Percentiles rank a stretch among this genome's conserved stretches.
Conservation (phyloP, 2,329 filamentous ascomycete species). For the Zelopaecilomyces penicillatus region DNA sequence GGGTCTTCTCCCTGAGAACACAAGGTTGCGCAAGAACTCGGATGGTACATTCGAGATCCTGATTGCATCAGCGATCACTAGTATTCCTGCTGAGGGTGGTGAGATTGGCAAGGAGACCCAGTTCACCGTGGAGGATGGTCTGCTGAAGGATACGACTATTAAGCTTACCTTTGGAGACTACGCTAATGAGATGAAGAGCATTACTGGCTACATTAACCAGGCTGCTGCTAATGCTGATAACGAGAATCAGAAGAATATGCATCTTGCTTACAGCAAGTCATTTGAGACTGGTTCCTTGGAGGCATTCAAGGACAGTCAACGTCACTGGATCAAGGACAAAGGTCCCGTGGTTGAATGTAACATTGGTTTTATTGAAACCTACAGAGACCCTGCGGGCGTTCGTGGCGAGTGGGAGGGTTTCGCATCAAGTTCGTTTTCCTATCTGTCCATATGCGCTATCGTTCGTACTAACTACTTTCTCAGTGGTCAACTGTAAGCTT, state of each 20-base stretch:
- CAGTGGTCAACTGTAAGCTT: conserved; percentile 57
- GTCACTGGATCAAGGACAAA: conserved; percentile 76
- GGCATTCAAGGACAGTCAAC: conserved; percentile 72
- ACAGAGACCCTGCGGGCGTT: conserved; percentile 72
- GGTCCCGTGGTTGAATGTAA: conserved; percentile 73
- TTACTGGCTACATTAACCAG: conserved; percentile 57
- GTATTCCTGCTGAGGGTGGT: conserved; percentile 52
- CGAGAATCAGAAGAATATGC: conserved; percentile 65
- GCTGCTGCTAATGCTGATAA: conserved; percentile 64
- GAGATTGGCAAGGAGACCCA: conserved; percentile 60
- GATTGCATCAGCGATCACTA: conserved; percentile 59
- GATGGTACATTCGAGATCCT: conserved; percentile 62
- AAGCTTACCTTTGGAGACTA: conserved; percentile 70
- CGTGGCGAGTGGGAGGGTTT: conserved; percentile 83
- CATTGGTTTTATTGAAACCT: conserved; percentile 79
- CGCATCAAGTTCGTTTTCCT: conserved; percentile 44
- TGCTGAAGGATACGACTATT: conserved; percentile 58
- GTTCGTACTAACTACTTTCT: conserved; percentile 12
- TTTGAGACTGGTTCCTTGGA: conserved; percentile 67
- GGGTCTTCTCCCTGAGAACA: conserved; percentile 67
- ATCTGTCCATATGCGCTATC: neutral
- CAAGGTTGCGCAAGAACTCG: conserved; percentile 58
- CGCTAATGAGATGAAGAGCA: conserved; percentile 59
- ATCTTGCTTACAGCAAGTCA: conserved; percentile 64
- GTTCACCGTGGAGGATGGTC: conserved; percentile 51